These are phyloP conservation scores for Cutaneotrichosporon arboriforme DNA, from an alignment of 1,284 basidiomycete genomes.

Conservation along the genomic window DNA sequence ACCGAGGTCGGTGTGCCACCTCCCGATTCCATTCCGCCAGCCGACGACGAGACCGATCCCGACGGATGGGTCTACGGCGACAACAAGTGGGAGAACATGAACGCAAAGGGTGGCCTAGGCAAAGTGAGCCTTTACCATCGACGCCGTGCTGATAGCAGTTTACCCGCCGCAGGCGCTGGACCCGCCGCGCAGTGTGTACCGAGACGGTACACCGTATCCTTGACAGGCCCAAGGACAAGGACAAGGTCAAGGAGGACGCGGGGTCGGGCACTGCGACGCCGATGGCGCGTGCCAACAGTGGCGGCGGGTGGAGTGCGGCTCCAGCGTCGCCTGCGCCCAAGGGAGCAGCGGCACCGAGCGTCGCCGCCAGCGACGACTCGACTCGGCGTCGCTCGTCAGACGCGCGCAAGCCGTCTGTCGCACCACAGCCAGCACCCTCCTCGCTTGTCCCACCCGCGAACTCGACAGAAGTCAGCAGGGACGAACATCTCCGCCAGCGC, in stretches of 20 bases:
- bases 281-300: background rate
- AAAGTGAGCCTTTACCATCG: constrained; percentile 53
- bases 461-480: constrained; percentile 13
- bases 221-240: constrained; percentile 23
- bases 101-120: constrained; percentile 72
- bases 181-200: constrained; percentile 67
- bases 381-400: background rate
- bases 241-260: background rate
- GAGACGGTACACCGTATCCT: constrained; percentile 59
- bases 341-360: background rate
- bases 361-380: no score
- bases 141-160: constrained; percentile 52
- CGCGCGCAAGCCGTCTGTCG: constrained; percentile 10
- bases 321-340: background rate
- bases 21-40: constrained; percentile 14
- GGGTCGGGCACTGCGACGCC: constrained; percentile 7
- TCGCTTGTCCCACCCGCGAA: background rate
- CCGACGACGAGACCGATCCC: constrained; percentile 59
- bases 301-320: background rate
- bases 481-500: constrained; percentile 42
- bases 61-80: constrained; percentile 94
- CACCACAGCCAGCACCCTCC: background rate
- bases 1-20: no score
- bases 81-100: constrained; percentile 87
- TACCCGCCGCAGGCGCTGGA: constrained; percentile 77